A percentile compares a stretch with the other conserved stretches of the same genome.
Conservation (phyloP, 129 eudicot genomes). For the Flaveria brownii region DNA sequence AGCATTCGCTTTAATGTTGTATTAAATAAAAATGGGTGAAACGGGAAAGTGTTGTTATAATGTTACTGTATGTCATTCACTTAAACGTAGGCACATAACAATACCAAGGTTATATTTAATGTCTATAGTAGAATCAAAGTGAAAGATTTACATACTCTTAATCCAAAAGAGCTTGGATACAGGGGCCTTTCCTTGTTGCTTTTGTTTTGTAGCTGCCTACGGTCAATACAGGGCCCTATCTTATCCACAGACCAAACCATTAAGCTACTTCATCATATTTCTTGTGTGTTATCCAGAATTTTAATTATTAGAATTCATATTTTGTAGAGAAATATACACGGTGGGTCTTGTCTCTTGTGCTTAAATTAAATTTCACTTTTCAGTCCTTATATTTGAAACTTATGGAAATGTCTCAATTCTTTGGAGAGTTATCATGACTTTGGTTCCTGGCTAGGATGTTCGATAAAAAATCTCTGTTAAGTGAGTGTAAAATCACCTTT, state of each 20-base stretch:
- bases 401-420: too few species aligned
- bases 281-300: not conserved
- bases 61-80: not conserved
- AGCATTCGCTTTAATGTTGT: conserved; percentile 14
- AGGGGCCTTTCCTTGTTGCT: not conserved
- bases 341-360: too few species aligned
- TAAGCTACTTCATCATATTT: not conserved
- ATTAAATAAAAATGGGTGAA: not conserved
- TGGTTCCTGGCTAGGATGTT: too few species aligned
- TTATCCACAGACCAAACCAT: not conserved
- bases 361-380: too few species aligned
- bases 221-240: not conserved
- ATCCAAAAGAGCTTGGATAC: not conserved
- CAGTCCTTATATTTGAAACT: too few species aligned
- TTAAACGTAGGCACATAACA: not conserved
- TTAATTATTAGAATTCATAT: too few species aligned
- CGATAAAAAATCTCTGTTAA: too few species aligned
- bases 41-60: conserved; percentile 8
- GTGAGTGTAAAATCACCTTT: too few species aligned
- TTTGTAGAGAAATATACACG: too few species aligned
- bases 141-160: not conserved
- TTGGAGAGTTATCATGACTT: too few species aligned
- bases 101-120: not conserved
- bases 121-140: conserved; percentile 5
- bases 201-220: not conserved